Percentiles rank a stretch among this genome's conserved stretches.
These are phyloP conservation scores for Quercus wislizeni DNA, from an alignment of 306 rosid genomes.

Conservation along the genomic window DNA sequence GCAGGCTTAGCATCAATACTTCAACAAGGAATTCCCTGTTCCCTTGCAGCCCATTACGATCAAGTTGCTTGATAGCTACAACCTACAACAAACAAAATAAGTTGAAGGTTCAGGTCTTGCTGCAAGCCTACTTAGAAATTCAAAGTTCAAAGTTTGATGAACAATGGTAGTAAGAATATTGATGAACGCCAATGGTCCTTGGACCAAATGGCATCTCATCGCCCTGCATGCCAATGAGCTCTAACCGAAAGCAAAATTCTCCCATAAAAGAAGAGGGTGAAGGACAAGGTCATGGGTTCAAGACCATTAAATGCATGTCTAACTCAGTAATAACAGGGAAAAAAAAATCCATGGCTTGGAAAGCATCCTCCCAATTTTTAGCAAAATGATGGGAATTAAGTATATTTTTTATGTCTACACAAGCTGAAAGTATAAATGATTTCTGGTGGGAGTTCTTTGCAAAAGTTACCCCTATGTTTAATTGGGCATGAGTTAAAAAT, in stretches of 20 bases:
- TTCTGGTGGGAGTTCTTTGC: neutral
- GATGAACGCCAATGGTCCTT: neutral
- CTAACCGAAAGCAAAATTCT: neutral
- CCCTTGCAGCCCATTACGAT: constrained; percentile 61
- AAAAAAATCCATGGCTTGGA: neutral
- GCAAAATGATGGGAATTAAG: neutral
- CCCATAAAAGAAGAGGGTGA: neutral
- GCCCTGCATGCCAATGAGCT: neutral
- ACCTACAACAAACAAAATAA: constrained; percentile 30
- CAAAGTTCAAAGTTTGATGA: neutral
- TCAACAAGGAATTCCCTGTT: constrained; percentile 61
- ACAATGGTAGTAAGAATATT: neutral
- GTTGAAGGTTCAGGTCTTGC: constrained; percentile 7
- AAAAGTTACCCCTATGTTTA: neutral
- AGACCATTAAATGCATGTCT: neutral
- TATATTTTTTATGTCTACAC: neutral
- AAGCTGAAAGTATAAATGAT: neutral
- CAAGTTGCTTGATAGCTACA: constrained; percentile 58
- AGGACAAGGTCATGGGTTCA: neutral
- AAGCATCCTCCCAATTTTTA: neutral
- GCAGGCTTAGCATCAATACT: constrained; percentile 55
- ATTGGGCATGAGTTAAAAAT: neutral
- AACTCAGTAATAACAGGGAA: neutral
- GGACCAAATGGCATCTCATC: neutral
- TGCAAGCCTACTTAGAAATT: neutral